Percentiles rank a stretch among this genome's conserved stretches.
phyloP scores from a whole-genome alignment of 164 flowering plant genomes.

The Vitis labrusca region DNA sequence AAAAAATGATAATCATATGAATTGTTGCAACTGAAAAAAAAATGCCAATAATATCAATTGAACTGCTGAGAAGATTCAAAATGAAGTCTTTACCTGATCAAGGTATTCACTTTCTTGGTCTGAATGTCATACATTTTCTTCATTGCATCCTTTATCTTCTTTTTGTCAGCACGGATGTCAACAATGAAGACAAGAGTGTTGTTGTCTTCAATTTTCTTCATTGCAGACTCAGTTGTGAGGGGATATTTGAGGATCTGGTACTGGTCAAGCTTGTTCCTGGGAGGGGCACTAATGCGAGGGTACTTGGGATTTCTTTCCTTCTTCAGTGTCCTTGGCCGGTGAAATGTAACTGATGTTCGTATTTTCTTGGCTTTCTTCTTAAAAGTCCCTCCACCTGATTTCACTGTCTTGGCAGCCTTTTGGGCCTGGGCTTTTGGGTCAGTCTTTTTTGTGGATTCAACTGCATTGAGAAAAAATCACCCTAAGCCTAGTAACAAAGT shows the following conservation, averaged over 20 bases:
- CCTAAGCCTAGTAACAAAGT: too few relatives aligned
- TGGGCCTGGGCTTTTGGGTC: conserved; percentile 26
- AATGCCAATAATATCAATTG: too few relatives aligned
- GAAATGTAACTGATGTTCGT: conserved; percentile 9
- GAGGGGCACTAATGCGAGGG: conserved; percentile 28
- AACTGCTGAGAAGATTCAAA: too few relatives aligned
- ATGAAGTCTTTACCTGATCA: conserved; percentile 28
- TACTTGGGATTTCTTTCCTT: conserved; percentile 7
- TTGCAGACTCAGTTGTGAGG: conserved; percentile 37
- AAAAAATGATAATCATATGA: too few relatives aligned
- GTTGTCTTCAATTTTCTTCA: conserved; percentile 45
- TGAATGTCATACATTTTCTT: conserved; percentile 40
- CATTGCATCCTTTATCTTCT: conserved; percentile 31
- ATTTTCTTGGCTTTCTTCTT: conserved; percentile 19
- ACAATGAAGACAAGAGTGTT: conserved; percentile 43
- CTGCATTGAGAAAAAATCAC: neutral
- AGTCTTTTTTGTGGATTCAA: conserved; percentile 17
- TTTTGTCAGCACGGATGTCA: conserved; percentile 11
- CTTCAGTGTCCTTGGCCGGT: conserved; percentile 14
- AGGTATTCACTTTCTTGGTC: conserved; percentile 40
- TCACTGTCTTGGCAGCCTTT: conserved; percentile 30
- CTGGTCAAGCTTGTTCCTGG: conserved; percentile 18
- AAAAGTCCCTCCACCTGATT: conserved; percentile 20
- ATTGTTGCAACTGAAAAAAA: too few relatives aligned
- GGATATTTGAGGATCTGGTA: too few relatives aligned